Conservation (phyloP, 2,329 filamentous ascomycete species). For the Hymenoscyphus occultus region DNA sequence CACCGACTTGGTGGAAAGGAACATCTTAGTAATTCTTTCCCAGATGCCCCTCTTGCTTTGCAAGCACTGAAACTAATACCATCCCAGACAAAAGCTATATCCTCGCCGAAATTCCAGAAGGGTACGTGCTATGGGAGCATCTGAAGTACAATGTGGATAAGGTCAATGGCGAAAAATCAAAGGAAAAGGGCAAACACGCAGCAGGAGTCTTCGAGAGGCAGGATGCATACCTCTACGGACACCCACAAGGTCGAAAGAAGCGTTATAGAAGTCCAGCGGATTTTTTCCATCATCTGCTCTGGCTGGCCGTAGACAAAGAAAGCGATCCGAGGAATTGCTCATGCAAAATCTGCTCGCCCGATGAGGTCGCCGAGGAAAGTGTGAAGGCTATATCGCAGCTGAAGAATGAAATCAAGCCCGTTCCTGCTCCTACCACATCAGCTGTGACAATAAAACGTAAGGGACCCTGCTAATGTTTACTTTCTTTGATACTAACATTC, state of each 20-base stretch:
- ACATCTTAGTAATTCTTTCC: slow-evolving; percentile 22
- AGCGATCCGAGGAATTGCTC: slow-evolving; percentile 52
- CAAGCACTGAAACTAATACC: background rate
- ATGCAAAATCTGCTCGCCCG: slow-evolving; percentile 55
- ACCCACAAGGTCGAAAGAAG: slow-evolving; percentile 54
- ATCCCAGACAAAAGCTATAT: slow-evolving; percentile 43
- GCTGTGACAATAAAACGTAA: slow-evolving; percentile 10
- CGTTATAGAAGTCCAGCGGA: slow-evolving; percentile 56
- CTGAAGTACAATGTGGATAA: slow-evolving; percentile 48
- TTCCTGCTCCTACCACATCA: slow-evolving; percentile 6
- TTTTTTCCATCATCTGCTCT: slow-evolving; percentile 58
- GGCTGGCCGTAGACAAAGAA: slow-evolving; percentile 52
- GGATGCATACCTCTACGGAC: slow-evolving; percentile 59
- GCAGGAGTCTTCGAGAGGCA: slow-evolving; percentile 52
- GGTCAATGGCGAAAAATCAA: slow-evolving; percentile 40
- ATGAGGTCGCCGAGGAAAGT: slow-evolving; percentile 42
- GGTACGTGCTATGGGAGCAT: slow-evolving; percentile 57
- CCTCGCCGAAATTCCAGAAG: slow-evolving; percentile 51
- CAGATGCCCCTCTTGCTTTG: background rate
- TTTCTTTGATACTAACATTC: slow-evolving; percentile 7
- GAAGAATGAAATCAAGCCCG: slow-evolving; percentile 21
- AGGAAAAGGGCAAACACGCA: slow-evolving; percentile 41
- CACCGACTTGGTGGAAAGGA: slow-evolving; percentile 43
- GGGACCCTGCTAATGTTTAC: background rate
- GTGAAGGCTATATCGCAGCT: slow-evolving; percentile 18